Conservation (phyloP, 441 rosid genomes). For the Eruca vesicaria region DNA sequence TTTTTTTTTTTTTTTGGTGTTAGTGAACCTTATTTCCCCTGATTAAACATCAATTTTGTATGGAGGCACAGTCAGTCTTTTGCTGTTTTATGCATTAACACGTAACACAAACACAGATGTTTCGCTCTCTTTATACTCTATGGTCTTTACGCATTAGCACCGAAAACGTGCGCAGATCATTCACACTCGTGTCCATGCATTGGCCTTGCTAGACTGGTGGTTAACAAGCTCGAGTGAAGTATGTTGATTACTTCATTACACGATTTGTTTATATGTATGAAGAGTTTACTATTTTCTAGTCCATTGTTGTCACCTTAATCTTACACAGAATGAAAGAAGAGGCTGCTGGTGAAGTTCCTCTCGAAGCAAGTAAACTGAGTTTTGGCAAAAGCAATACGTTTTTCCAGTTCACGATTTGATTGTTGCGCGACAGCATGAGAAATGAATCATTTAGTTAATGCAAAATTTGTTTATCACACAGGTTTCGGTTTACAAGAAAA, state of each 20-base stretch:
- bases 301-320: no score
- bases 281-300: no score
- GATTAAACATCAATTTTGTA: not conserved
- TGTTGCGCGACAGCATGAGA: no score
- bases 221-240: not conserved
- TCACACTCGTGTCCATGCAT: not conserved
- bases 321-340: slow-evolving; percentile 47
- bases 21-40: no score
- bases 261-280: no score
- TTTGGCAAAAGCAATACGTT: not conserved
- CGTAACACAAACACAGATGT: not conserved
- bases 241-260: no score
- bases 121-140: not conserved
- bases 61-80: not conserved
- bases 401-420: not conserved
- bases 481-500: not conserved
- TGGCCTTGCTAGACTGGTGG: not conserved
- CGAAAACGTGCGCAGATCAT: not conserved
- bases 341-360: slow-evolving; percentile 47
- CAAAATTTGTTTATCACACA: not conserved
- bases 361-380: slow-evolving; percentile 43
- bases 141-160: not conserved
- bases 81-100: not conserved
- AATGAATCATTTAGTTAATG: not conserved
- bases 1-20: no score